A percentile compares a stretch with the other conserved stretches of the same genome.
Conservation (phyloP, 352 stramenopile species). For the Phytopythium montanum region DNA sequence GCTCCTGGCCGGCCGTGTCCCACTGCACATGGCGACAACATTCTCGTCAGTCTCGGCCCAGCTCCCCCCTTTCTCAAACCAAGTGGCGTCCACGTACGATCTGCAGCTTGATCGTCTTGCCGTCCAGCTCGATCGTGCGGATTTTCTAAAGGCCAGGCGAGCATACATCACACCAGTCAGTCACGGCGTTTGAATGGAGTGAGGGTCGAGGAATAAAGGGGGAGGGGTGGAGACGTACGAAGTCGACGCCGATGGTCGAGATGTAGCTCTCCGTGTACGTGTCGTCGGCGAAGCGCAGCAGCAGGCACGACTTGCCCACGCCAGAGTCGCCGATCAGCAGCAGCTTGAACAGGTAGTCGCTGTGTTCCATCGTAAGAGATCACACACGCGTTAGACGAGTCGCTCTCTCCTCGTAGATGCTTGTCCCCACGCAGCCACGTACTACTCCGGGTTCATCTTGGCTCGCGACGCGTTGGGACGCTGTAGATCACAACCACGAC, state of each 20-base stretch:
- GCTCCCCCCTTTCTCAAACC: too few species aligned
- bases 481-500: neutral
- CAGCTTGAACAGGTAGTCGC: constrained; percentile 99
- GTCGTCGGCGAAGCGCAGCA: constrained; percentile 99
- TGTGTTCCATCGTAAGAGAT: constrained; percentile 26
- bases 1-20: constrained; percentile 99
- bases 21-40: constrained; percentile 65
- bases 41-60: neutral
- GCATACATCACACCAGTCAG: constrained; percentile 8
- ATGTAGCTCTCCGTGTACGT: constrained; percentile 99
- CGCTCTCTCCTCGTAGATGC: neutral
- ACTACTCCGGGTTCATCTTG: constrained; percentile 94
- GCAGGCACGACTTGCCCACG: constrained; percentile 98
- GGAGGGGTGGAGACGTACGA: constrained; percentile 78
- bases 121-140: constrained; percentile 98
- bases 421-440: constrained; percentile 28
- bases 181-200: neutral
- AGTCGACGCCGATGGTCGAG: constrained; percentile 99
- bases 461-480: constrained; percentile 1
- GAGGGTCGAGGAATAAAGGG: neutral
- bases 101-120: constrained; percentile 99
- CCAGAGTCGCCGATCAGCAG: constrained; percentile 97
- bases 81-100: constrained; percentile 84
- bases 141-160: constrained; percentile 95
- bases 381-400: constrained; percentile 9